Percentiles rank a stretch among this genome's conserved stretches.
Evolutionary conservation across 2,329 filamentous ascomycete genomes (phyloP).

Genomic region (Trichoderma arundinaceum): DNA sequence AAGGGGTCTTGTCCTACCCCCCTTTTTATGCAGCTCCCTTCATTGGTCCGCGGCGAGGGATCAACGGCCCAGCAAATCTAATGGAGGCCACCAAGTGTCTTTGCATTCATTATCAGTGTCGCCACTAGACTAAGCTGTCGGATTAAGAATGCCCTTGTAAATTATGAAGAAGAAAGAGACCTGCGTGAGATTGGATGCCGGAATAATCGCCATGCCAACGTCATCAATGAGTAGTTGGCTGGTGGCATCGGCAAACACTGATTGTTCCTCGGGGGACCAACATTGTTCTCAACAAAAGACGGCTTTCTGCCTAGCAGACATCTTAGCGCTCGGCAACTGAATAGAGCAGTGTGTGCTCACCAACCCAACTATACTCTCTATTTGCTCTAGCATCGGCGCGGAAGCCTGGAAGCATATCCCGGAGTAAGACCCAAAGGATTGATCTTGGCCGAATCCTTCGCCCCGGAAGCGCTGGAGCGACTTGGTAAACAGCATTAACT

Average conservation of each 20-base stretch:
- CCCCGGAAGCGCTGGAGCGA: conserved; percentile 5
- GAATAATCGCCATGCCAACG: background rate
- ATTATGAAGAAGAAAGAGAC: background rate
- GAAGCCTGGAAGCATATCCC: conserved; percentile 1
- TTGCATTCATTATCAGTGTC: background rate
- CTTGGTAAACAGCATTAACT: background rate
- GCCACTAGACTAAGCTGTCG: conserved; percentile 2
- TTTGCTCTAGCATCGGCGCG: conserved; percentile 6
- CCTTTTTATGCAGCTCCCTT: background rate
- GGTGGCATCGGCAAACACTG: too few relatives aligned
- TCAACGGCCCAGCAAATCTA: conserved; percentile 15
- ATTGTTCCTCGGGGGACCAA: background rate
- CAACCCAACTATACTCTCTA: background rate
- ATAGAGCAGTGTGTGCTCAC: background rate
- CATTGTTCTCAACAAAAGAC: background rate
- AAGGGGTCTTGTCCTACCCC: conserved; percentile 23
- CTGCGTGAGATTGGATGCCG: background rate
- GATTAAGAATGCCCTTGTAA: background rate
- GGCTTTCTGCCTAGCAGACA: background rate
- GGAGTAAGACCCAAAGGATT: background rate
- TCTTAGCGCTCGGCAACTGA: background rate
- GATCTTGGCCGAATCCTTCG: conserved; percentile 1
- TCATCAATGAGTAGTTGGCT: background rate
- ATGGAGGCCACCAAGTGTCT: background rate
- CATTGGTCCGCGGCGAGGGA: conserved; percentile 6